Conservation (phyloP, 495 filamentous ascomycete species). For the Talaromyces borbonicus region DNA sequence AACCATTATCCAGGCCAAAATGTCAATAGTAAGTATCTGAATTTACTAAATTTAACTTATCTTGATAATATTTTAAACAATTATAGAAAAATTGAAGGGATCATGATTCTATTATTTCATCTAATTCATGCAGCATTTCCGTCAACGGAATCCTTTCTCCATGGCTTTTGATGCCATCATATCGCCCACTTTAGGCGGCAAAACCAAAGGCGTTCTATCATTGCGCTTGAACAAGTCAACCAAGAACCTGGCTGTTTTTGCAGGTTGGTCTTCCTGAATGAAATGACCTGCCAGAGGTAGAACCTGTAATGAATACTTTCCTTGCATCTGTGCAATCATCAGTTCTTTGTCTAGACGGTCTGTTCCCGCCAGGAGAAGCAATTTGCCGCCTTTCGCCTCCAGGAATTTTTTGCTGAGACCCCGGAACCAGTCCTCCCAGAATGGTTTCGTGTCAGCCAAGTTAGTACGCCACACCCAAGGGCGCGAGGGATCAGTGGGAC, state of each 20-base stretch:
- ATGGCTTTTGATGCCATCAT: constrained; percentile 39
- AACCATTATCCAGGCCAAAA: not conserved
- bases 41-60: no score
- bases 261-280: constrained; percentile 87
- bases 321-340: constrained; percentile 97
- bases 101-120: no score
- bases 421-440: constrained; percentile 91
- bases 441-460: constrained; percentile 72
- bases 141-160: constrained; percentile 24
- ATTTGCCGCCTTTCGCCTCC: constrained; percentile 70
- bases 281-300: constrained; percentile 95
- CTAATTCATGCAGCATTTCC: no score
- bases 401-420: constrained; percentile 87
- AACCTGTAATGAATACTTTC: constrained; percentile 92
- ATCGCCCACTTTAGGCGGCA: constrained; percentile 81
- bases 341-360: constrained; percentile 90
- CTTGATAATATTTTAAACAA: no score
- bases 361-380: constrained; percentile 85
- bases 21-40: no score
- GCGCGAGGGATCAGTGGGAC: constrained; percentile 23
- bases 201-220: constrained; percentile 69
- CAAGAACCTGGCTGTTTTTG: constrained; percentile 71
- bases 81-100: no score
- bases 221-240: constrained; percentile 90
- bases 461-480: constrained; percentile 82